Base-by-base conservation (phyloP, 768 basidiomycete genomes). In the Leccinum longicurvipes region DNA sequence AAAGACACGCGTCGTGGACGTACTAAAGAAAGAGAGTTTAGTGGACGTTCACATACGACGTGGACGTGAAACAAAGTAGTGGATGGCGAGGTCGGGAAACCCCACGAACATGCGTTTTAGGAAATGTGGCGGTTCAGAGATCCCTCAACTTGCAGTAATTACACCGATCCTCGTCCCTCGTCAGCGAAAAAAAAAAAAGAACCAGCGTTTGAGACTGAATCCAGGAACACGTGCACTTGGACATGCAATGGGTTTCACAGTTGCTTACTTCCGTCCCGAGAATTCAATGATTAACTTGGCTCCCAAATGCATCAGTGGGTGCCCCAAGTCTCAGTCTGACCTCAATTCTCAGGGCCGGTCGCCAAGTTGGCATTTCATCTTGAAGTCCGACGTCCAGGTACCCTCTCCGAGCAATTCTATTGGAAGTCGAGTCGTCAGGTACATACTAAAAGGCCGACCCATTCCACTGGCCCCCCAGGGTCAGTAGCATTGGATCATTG, bases 51-150 rank as follows among this genome's bases (percentile, higher is more conserved):
- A 57, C 46, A 47, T 47, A 23, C 53, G 59, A 29, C 24, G 46
- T 56, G 59, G 63, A 63, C 66, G 55, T 65, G 65, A 60, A 68
- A 47, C 50, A 44, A 53, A 57, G 47, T 23, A 27, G 29, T 23
- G 21, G 47, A 27, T 28, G 25, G 47, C 42, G 41, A 25, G 12
- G 23, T 11, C 21, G 19, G 15, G 46, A 53, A 47, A 28, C 50
- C 49, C 50, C 53, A 51, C 55, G 50, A 51, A 8, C 6, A n/a
- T 27, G 52, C 61, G 32, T 47, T 56, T 67, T 67, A 51, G 66
- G 60, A 50, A 65, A 57, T 65, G 63, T 67, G 65, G 65, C 64
- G 64, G 41, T 23, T n/a, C 17, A 36, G 4, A 1, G 4, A 10
- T n/a, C n/a, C n/a, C n/a, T n/a, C n/a, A n/a, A n/a, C n/a, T n/a